Base-by-base conservation (phyloP, 768 basidiomycete genomes). In the Hericium alpestre region DNA sequence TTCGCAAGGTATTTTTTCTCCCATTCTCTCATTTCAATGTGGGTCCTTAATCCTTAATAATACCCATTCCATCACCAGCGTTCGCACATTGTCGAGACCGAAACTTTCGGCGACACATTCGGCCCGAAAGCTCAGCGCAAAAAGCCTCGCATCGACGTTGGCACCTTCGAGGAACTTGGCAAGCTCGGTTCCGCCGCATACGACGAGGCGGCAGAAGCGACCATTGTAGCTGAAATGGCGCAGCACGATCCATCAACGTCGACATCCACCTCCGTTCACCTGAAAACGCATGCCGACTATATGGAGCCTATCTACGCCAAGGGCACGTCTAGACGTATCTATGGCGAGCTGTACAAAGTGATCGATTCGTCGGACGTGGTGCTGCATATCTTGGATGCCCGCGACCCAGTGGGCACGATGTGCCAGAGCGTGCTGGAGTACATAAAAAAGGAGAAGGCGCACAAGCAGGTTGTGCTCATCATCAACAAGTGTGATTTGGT, bases 401-500 rank as follows among this genome's bases (percentile, higher is more conserved):
- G 95, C 46, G 95, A 98, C 70, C 95, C 95, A 1, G 69, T 96
- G 51, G 96, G 96, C 3, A 98, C 96, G 27, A 79, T 95, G 67
- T 99, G 95, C 72, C 86, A 93, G 67, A 92, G 89, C 12, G 89
- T 96, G 13, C 79, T 98, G 52, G 91, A 93, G 60, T 96, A 87
- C 65, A 78, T 99, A 65, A 83, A 82, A 65, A 98, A 96, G 71
- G 95, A 99, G 74, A 97, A 97, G 71, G 79, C 90, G 20, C 93
- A 96, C 73, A 99, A 99, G 71, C 95, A 98, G 71, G 82, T 99
- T 57, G 90, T 99, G 3, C 83, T 97, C 57, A 80, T 99, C 54
- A 83, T 99, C 64, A 99, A 99, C 77, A 99, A 99, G 74, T 96
- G 95, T 67, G 95, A 99, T 72, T 74, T 99, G 56, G 94, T 99